Conservation (phyloP, 2,329 filamentous ascomycete genomes). For the Scedosporium apiospermum region DNA sequence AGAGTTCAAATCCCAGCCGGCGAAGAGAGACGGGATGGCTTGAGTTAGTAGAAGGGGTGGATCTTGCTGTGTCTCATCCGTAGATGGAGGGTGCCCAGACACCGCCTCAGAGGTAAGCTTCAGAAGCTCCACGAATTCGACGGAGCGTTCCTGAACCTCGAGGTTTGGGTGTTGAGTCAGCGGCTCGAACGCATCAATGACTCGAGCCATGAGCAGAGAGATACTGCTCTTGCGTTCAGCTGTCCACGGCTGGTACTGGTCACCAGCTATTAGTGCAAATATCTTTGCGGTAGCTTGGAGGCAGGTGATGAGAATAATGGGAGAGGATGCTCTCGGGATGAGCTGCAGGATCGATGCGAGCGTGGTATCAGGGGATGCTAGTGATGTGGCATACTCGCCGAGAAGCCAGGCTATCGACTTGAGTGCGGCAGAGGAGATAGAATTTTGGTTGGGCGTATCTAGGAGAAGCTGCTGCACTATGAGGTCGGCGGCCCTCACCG, state of each 20-base stretch:
- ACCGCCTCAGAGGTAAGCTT: constrained; percentile 78
- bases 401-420: constrained; percentile 74
- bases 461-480: constrained; percentile 51
- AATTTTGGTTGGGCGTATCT: constrained; percentile 44
- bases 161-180: constrained; percentile 74
- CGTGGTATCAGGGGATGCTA: constrained; percentile 61
- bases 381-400: constrained; percentile 73
- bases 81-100: constrained; percentile 52
- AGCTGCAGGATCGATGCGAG: constrained; percentile 66
- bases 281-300: constrained; percentile 82
- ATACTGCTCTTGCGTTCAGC: constrained; percentile 63
- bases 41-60: constrained; percentile 80
- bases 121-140: constrained; percentile 85
- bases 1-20: constrained; percentile 81
- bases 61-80: constrained; percentile 47
- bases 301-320: constrained; percentile 65
- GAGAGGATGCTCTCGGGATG: constrained; percentile 44
- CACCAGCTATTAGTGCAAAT: constrained; percentile 61
- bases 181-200: constrained; percentile 73
- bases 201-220: constrained; percentile 68
- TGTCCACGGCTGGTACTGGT: constrained; percentile 60
- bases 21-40: constrained; percentile 80
- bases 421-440: constrained; percentile 55
- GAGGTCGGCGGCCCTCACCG: constrained; percentile 74
- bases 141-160: constrained; percentile 89